Conservation (phyloP, 495 filamentous ascomycete species). For the Trichoderma reesei region DNA sequence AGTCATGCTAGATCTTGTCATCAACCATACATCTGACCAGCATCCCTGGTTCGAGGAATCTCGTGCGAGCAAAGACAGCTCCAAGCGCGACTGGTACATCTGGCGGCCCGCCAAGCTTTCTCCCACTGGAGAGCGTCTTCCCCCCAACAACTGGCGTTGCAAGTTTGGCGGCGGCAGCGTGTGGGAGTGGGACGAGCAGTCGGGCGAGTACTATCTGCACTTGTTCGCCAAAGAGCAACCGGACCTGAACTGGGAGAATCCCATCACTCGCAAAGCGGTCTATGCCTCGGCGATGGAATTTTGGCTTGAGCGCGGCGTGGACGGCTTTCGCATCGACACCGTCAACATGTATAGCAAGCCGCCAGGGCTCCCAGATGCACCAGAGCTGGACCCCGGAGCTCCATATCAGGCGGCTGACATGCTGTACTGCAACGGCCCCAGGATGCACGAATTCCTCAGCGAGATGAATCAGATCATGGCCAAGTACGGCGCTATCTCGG, state of each 20-base stretch:
- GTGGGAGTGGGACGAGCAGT: conserved; percentile 52
- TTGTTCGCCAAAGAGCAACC: conserved; percentile 52
- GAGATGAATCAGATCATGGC: conserved; percentile 46
- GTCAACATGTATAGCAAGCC: conserved; percentile 59
- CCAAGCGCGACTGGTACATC: conserved; percentile 58
- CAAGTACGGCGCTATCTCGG: conserved; percentile 52
- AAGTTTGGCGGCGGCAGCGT: conserved; percentile 38
- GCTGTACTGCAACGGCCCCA: conserved; percentile 51
- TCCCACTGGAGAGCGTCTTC: conserved; percentile 42
- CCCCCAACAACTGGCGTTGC: conserved; percentile 59
- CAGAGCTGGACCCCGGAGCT: conserved; percentile 31
- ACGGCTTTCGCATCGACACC: conserved; percentile 60
- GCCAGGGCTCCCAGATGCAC: conserved; percentile 46
- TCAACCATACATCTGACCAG: conserved; percentile 63
- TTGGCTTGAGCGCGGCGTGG: conserved; percentile 54
- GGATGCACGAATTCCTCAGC: conserved; percentile 51
- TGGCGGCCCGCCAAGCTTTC: conserved; percentile 50
- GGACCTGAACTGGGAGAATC: conserved; percentile 63
- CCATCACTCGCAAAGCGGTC: conserved; percentile 47
- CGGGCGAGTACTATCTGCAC: conserved; percentile 58
- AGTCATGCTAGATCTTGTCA: conserved; percentile 60
- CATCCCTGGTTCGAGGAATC: conserved; percentile 62
- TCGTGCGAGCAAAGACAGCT: conserved; percentile 42
- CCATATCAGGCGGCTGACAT: conserved; percentile 33
- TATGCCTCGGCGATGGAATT: conserved; percentile 50